Conservation (phyloP, 768 basidiomycete genomes). For the Calocybe cyanea region DNA sequence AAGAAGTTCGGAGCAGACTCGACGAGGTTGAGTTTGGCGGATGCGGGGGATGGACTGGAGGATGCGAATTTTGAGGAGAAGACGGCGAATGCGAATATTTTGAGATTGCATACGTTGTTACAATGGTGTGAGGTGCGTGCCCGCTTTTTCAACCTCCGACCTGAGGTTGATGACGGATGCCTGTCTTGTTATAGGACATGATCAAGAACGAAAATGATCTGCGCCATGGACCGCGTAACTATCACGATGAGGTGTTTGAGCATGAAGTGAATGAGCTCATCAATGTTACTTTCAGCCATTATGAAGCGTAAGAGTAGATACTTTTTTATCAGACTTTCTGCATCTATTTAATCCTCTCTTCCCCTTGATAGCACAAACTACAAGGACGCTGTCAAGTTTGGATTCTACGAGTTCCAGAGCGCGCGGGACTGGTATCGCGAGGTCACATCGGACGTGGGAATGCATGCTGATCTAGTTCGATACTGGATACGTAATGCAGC, state of each 20-base stretch:
- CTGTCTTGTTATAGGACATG: slow-evolving; percentile 60
- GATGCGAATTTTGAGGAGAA: slow-evolving; percentile 99
- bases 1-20: slow-evolving; percentile 98
- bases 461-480: slow-evolving; percentile 85
- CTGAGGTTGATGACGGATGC: slow-evolving; percentile 5
- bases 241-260: slow-evolving; percentile 89
- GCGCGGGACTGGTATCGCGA: slow-evolving; percentile 96
- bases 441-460: slow-evolving; percentile 82
- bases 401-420: slow-evolving; percentile 93
- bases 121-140: slow-evolving; percentile 82
- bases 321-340: slow-evolving; percentile 7
- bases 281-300: slow-evolving; percentile 75
- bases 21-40: slow-evolving; percentile 86
- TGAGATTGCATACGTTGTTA: slow-evolving; percentile 86
- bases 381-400: slow-evolving; percentile 93
- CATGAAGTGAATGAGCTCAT: slow-evolving; percentile 87
- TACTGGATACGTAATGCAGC: slow-evolving; percentile 84
- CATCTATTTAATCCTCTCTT: neutral
- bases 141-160: neutral
- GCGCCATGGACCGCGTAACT: slow-evolving; percentile 70
- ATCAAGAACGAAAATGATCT: slow-evolving; percentile 65
- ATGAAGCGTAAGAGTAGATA: slow-evolving; percentile 71
- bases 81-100: slow-evolving; percentile 93
- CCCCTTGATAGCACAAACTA: slow-evolving; percentile 69
- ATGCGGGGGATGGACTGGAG: slow-evolving; percentile 95